Base-by-base conservation (phyloP, 352 stramenopile species). In the Globisporangium canariense region DNA sequence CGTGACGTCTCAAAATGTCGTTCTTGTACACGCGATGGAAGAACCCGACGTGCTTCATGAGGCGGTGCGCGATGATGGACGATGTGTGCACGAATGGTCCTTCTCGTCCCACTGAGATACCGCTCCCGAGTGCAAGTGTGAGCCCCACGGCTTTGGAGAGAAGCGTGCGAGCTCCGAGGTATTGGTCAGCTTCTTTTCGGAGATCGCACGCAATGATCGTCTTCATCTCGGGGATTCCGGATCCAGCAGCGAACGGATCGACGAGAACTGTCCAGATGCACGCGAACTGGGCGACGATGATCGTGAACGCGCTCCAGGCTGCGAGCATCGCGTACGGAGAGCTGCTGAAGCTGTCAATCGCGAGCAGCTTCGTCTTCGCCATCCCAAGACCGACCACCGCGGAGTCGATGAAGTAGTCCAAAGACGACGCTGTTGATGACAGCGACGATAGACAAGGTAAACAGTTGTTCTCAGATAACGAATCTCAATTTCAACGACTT, bases 1-100 rank as follows among this genome's bases (percentile, higher is more conserved):
- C 78, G 53, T 98, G 88, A 11, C 88, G 76, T 11, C 84, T 67
- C 25, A 93, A 68, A 47, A 91, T 79, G 28, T 88, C 70, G 51
- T 76, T 85, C 30, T 83, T 60, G 61, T 81, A 88, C 28, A 96
- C 78, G 10, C 78, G 72, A 6, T 66, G 68, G 65, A 97, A 98
- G 28, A 77, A 81, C 3, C 66, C 69, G 7, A 89, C 53, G 54
- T 81, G 76, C 71, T 86, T 84, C 75, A 98, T 92, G 32, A 97
- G 59, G 30, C 78, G 75, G 56, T 97, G 86, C 28, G 83, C 82
- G 28, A 98, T 84, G 64, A 94, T 93, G 25, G 81, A 94, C 16
- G 81, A 80, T 0, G 87, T 91, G 77, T 98, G 94, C 6, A 99
- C 94, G 78, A 99, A 99, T 11, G 97, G 96, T 2, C 97, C 97